Evolutionary conservation across 2,329 filamentous ascomycete species (phyloP), one percentile per base, ranked within the genome.

Genomic region (Scedosporium minutisporum): DNA sequence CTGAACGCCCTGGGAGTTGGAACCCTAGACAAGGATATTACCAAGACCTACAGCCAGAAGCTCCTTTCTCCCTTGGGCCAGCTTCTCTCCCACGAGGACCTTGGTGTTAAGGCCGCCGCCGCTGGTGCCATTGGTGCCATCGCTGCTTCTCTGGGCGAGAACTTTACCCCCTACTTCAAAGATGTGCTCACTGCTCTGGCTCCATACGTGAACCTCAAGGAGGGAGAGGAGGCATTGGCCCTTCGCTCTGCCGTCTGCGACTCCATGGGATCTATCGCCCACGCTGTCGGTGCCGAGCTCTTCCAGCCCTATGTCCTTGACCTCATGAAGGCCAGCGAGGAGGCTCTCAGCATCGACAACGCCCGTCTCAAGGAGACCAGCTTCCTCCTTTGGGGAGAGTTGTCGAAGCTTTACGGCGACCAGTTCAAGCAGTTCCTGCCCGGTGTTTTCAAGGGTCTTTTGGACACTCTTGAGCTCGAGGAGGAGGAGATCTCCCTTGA

Each of bases 311-410:
- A 93, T 71, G 93, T 97, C 42, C 82, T 89, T 71, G 91, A 91
- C 51, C 82, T 97, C 64, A 96, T 99, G 90, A 83, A 88, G 70
- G 89, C 93, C 14, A 96, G 91, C 67, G 93, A 97, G 76, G 93
- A 97, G 75, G 93, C 90, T 62, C 82, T 97, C 2, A 82, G 89
- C 68, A 86, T 99, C 2, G 93, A 91, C 69, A 93, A 97, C 77
- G 90, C 93, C 51, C 86, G 93, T 63, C 86, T 97, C 60, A 90
- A 92, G 75, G 95, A 99, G 80, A 97, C 92, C 65, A 96, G 91
- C 73, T 99, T 96, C 78, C 96, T 97, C 65, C 83, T 99, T 62
- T 99, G 95, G 93, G 92, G 91, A 67, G 91, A 90, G 48, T 87
- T 99, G 72, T 89, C 93, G 65, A 96, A 96, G 79, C 91, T 97